Base-by-base conservation (phyloP, 768 basidiomycete species). In the Suillus paluster region DNA sequence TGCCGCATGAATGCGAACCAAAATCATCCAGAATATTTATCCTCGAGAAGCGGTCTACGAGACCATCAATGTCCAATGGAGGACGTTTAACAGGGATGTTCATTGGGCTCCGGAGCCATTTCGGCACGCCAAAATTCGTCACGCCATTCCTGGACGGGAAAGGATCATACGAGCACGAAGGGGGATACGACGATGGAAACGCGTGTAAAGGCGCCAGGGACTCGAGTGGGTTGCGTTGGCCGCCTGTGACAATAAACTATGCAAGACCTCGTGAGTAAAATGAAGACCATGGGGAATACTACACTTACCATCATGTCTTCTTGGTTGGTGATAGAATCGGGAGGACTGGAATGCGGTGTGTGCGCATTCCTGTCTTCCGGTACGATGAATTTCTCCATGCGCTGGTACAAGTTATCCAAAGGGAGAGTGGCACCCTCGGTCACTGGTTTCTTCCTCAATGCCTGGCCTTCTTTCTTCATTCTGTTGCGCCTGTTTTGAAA, bases 401-500 rank as follows among this genome's bases (percentile, higher is more conserved):
- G 60, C 21, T 64, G 57, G 36, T 70, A 71, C 12, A 78, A 55
- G 2, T 58, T 63, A n/a, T 69, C 65, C 7, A 79, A 49, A 0
- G 67, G 64, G 1, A 75, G 46, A 1, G 72, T 64, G 2, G 64
- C 39, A 0, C 71, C 59, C 50, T 71, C 74, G 0, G 41, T 4
- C 46, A 62, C 8, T 74, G 30, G 8, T 10, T 14, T 46, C 46
- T 71, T 7, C 74, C 74, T 19, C 75, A 78, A 49, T 67, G 71
- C 48, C 69, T 79, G 1, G 76, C 74, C 10, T 80, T 67, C 65
- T 41, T 61, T 65, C 44, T 66, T 68, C 0, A 56, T 59, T 3
- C 65, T 62, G 34, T 4, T 66, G 0, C 85, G 79, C 42, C 80
- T 81, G 39, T 86, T 86, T 71, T 86, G 85, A 57, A 86, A 86